Percentiles rank a stretch among this genome's conserved stretches.
These are phyloP conservation scores for Fusarium sambucinum DNA, from an alignment of 2,329 filamentous ascomycete species.

Conservation along the genomic window DNA sequence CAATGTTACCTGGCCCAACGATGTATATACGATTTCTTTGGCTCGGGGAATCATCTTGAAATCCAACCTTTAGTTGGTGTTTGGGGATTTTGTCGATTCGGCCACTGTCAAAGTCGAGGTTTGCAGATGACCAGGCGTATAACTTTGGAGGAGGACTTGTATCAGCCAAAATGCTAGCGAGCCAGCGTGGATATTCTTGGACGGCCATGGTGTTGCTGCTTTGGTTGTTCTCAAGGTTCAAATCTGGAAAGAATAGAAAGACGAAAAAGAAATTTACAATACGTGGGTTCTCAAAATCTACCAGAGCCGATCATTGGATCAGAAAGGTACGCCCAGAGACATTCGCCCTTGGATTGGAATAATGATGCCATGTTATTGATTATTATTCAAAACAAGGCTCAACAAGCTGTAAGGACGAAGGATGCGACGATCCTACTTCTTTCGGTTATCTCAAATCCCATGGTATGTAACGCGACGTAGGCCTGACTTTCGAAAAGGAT, in stretches of 20 bases:
- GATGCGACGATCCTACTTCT: not conserved
- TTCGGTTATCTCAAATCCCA: not conserved
- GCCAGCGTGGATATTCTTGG: conserved; percentile 2
- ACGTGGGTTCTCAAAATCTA: not conserved
- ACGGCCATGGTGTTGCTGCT: not conserved
- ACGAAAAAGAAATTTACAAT: not conserved
- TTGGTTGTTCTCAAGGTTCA: no score
- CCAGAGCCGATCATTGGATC: not conserved
- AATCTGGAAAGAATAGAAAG: not conserved
- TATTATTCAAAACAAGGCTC: not conserved
- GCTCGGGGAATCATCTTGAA: not conserved
- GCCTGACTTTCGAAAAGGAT: not conserved
- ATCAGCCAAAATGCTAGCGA: not conserved
- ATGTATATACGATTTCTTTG: conserved; percentile 1
- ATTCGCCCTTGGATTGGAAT: not conserved
- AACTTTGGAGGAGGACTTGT: not conserved
- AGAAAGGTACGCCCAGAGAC: not conserved
- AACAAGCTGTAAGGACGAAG: not conserved
- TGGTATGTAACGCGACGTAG: no score
- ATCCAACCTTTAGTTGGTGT: not conserved
- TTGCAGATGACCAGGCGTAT: conserved; percentile 15
- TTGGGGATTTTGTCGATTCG: not conserved
- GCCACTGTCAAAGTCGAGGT: not conserved
- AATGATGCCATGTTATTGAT: not conserved
- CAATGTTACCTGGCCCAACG: conserved; percentile 19